phyloP scores from a whole-genome alignment of 2,329 filamentous ascomycete genomes.

The Monilinia polystroma region DNA sequence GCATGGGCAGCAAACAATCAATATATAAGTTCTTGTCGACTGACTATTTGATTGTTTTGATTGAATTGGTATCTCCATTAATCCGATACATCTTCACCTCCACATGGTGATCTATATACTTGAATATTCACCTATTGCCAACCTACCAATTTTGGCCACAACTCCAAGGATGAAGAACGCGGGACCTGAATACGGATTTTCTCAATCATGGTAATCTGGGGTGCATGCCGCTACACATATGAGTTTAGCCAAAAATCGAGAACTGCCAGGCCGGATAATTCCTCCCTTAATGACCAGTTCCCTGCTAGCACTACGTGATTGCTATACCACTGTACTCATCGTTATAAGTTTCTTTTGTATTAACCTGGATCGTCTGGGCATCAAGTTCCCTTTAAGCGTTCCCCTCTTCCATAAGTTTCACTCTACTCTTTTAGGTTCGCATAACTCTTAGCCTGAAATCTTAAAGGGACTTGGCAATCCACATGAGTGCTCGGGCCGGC shows the following conservation, averaged over 20 bases:
- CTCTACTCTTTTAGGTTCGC: slow-evolving; percentile 3
- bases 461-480: neutral
- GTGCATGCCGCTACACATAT: neutral
- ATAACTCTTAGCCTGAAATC: slow-evolving; percentile 17
- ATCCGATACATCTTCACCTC: neutral
- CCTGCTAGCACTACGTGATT: neutral
- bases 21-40: too few species aligned
- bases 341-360: slow-evolving; percentile 1
- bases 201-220: neutral
- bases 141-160: neutral
- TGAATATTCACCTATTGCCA: neutral
- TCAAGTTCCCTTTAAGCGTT: neutral
- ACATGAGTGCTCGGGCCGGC: slow-evolving; percentile 4
- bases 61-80: too few species aligned
- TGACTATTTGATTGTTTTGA: neutral
- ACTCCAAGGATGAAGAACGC: neutral
- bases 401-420: neutral
- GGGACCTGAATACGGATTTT: neutral
- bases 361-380: neutral
- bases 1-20: too few species aligned
- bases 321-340: neutral
- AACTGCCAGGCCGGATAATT: neutral
- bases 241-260: slow-evolving; percentile 7
- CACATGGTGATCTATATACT: neutral
- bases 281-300: neutral